Conservation (phyloP, 139 green algal species). For the Chlamydomonas urium region DNA sequence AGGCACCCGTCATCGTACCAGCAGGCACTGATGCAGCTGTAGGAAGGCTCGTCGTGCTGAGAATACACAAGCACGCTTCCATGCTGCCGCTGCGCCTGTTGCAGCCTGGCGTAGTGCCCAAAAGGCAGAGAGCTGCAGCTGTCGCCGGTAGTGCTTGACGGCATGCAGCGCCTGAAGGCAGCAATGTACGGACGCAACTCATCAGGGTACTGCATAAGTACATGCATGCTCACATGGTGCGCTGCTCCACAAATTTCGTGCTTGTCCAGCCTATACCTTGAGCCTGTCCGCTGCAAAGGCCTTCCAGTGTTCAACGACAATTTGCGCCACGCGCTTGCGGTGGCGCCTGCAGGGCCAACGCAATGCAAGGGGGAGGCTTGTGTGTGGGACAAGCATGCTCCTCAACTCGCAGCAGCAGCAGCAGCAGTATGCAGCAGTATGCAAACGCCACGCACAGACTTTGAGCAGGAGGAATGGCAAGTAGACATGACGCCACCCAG, state of each 20-base stretch:
- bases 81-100: not conserved
- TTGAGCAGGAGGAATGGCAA: not conserved
- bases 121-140: not conserved
- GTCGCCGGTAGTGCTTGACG: not conserved
- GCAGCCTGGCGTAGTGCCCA: not conserved
- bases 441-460: not conserved
- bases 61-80: not conserved
- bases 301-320: not conserved
- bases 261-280: not conserved
- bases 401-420: not conserved
- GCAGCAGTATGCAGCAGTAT: not conserved
- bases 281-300: too few species aligned
- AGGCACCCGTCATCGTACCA: not conserved
- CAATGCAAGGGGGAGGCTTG: too few species aligned
- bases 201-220: too few species aligned
- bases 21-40: not conserved
- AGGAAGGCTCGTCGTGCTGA: not conserved
- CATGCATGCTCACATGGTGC: too few species aligned
- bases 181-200: too few species aligned
- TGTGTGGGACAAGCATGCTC: too few species aligned
- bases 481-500: too few species aligned
- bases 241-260: too few species aligned
- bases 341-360: too few species aligned
- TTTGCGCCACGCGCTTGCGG: not conserved
- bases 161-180: not conserved